phyloP scores from a whole-genome alignment of 805 yeast species.

The Candida orba region DNA sequence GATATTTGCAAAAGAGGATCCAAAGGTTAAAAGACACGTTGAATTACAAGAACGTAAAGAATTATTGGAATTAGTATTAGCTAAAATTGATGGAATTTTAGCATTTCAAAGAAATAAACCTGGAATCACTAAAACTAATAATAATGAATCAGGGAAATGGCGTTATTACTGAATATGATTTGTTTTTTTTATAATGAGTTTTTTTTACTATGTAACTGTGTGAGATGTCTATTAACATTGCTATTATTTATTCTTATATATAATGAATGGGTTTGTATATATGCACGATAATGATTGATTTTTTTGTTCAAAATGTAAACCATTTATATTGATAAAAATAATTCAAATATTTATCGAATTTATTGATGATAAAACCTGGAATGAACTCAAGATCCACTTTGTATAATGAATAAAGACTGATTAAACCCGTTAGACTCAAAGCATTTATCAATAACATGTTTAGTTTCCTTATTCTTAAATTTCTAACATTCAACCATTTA shows the following conservation, averaged over 20 bases:
- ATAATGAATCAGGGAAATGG: constrained; percentile 5
- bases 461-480: constrained; percentile 32
- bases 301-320: background rate
- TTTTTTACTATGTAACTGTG: too few species aligned
- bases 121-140: constrained; percentile 1
- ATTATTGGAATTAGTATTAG: constrained; percentile 72
- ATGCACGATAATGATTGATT: too few species aligned
- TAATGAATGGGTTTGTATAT: too few species aligned
- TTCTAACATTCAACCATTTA: constrained; percentile 36
- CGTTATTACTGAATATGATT: background rate
- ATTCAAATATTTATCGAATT: constrained; percentile 15
- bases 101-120: constrained; percentile 27
- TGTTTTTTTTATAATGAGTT: too few species aligned
- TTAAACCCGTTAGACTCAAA: constrained; percentile 29
- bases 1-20: constrained; percentile 83
- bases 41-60: constrained; percentile 93
- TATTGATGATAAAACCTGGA: constrained; percentile 12
- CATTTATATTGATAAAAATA: constrained; percentile 4
- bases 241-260: too few species aligned
- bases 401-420: constrained; percentile 26
- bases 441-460: constrained; percentile 37
- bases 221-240: too few species aligned
- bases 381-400: constrained; percentile 1
- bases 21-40: constrained; percentile 81
- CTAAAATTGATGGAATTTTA: constrained; percentile 61